A percentile compares a stretch with the other conserved stretches of the same genome.
phyloP scores from a whole-genome alignment of 2,329 filamentous ascomycete genomes.

The Paracoccidioides lutzii region DNA sequence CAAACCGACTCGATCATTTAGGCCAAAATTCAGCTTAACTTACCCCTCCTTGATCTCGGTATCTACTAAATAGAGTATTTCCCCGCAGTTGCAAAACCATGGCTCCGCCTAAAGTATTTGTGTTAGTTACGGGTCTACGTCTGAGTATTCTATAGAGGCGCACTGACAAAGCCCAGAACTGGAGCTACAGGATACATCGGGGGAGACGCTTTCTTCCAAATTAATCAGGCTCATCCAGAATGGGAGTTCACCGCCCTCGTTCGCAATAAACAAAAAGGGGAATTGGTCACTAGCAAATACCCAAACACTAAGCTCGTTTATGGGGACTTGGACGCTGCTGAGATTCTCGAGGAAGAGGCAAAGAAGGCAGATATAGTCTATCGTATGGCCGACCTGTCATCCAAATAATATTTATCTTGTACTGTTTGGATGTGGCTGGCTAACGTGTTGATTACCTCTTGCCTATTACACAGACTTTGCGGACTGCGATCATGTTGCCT shows the following conservation, averaged over 20 bases:
- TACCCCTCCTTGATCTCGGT: neutral
- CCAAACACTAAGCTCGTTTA: slow-evolving; percentile 30
- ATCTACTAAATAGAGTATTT: neutral
- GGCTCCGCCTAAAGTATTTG: slow-evolving; percentile 18
- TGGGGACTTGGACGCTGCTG: slow-evolving; percentile 31
- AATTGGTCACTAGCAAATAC: slow-evolving; percentile 26
- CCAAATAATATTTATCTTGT: neutral
- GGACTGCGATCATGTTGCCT: slow-evolving; percentile 32
- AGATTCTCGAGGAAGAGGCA: slow-evolving; percentile 31
- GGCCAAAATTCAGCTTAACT: neutral
- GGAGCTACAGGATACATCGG: slow-evolving; percentile 43
- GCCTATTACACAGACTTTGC: slow-evolving; percentile 21
- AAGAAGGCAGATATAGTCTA: slow-evolving; percentile 37
- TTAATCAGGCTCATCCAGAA: slow-evolving; percentile 35
- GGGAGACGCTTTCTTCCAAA: slow-evolving; percentile 37
- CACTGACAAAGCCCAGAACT: slow-evolving; percentile 31
- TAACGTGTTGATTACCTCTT: neutral
- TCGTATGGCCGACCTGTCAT: slow-evolving; percentile 20
- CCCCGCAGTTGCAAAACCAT: neutral
- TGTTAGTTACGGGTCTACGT: slow-evolving; percentile 14
- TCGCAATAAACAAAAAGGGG: slow-evolving; percentile 32
- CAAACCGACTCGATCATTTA: neutral
- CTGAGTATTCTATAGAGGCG: neutral
- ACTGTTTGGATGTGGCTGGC: neutral
- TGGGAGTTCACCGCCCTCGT: slow-evolving; percentile 35